These are phyloP conservation scores for Penicillium sp. DNA, from an alignment of 2,329 filamentous ascomycete species.

Conservation along the genomic window DNA sequence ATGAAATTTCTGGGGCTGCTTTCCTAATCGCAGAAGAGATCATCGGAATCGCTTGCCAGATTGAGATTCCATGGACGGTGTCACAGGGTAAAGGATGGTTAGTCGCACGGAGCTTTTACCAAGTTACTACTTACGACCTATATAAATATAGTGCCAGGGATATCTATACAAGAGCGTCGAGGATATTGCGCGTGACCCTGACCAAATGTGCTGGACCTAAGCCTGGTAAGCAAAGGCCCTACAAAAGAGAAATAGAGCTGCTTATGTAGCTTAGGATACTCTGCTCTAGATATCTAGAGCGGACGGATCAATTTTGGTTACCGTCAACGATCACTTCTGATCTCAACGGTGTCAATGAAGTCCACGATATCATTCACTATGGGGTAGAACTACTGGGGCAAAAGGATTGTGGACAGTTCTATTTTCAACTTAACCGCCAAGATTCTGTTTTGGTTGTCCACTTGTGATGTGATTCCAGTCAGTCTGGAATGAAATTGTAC, in stretches of 20 bases:
- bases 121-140: neutral
- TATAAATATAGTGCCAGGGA: neutral
- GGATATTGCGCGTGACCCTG: neutral
- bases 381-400: neutral
- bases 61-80: neutral
- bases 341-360: neutral
- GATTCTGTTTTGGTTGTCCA: neutral
- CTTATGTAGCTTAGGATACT: neutral
- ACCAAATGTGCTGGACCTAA: neutral
- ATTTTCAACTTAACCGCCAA: neutral
- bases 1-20: neutral
- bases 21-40: constrained; percentile 15
- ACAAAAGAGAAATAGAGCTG: neutral
- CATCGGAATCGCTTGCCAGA: constrained; percentile 22
- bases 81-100: neutral
- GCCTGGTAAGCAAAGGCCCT: neutral
- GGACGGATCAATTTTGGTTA: neutral
- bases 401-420: neutral
- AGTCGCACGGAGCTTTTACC: neutral
- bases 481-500: neutral
- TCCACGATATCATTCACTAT: neutral
- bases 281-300: neutral
- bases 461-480: neutral
- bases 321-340: neutral
- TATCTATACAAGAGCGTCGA: neutral